Evolutionary conservation across 2,329 filamentous ascomycete genomes (phyloP), one percentile per base, ranked within the genome.

Genomic region (Alternaria burnsii): DNA sequence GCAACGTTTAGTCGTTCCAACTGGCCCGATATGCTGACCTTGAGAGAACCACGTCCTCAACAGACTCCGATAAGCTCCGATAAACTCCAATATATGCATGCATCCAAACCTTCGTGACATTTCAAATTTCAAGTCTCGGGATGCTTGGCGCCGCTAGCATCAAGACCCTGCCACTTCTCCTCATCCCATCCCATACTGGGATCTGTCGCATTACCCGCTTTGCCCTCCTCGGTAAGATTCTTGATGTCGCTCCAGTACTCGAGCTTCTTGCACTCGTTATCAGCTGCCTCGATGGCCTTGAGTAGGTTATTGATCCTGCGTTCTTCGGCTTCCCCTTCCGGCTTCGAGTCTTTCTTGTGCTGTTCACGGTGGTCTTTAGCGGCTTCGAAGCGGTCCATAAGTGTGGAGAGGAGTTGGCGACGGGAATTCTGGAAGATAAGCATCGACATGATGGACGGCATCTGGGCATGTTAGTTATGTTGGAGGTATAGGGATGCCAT

Each of bases 401-500:
- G 81, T 52, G 88, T 86, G 18, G 87, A 84, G 16, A 97, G 83
- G 4, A 98, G 84, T 58, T 93, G 87, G 62, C 90, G 88, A 24
- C 94, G 87, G 3, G 94, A 97, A 18, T 90, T 89, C 77, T 98
- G 94, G 75, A 97, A 99, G 20, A 99, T 84, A 71, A 98, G 92
- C 59, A 91, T 84, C 0, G 88, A 84, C 93, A 79, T 80, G 52
- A 79, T 79, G 40, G 66, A 41, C 10, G 73, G 71, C 47, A 78
- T 76, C 74, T 77, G 41, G 6, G 16, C 2, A 28, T 1, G 54
- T 75, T 66, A 77, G 70, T 32, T 32, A 9, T 18, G 26, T 18
- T 24, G 7, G 14, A 28, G 5, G 18, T 16, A n/a, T 6, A 30
- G 9, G 41, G 3, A 20, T 5, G 22, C n/a, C n/a, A 36, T 38